Evolutionary conservation across 2,329 filamentous ascomycete genomes (phyloP).

Genomic region (Cadophora gregata): DNA sequence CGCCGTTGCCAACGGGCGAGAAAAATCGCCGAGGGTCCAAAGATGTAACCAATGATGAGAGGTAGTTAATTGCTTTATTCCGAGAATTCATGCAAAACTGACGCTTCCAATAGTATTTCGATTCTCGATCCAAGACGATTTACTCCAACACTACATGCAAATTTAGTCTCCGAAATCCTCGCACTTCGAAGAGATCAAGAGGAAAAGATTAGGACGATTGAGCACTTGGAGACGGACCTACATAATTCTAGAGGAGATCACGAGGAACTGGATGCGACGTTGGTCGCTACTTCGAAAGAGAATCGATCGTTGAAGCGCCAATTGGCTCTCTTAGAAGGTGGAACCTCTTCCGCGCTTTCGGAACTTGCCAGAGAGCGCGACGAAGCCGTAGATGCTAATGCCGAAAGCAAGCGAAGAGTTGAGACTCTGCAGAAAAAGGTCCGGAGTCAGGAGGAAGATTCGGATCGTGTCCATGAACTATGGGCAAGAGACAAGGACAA

Average conservation of each 20-base stretch:
- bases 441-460: conserved; percentile 82
- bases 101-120: conserved; percentile 49
- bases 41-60: conserved; percentile 70
- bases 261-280: conserved; percentile 68
- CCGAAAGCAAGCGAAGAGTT: conserved; percentile 77
- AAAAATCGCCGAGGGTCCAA: conserved; percentile 57
- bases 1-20: conserved; percentile 56
- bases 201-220: conserved; percentile 85
- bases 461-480: conserved; percentile 75
- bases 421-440: conserved; percentile 80
- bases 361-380: conserved; percentile 87
- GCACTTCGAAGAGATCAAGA: conserved; percentile 87
- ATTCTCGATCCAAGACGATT: conserved; percentile 90
- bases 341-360: conserved; percentile 82
- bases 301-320: conserved; percentile 82
- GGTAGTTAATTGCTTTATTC: conserved; percentile 51
- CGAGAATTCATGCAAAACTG: conserved; percentile 20
- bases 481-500: conserved; percentile 85
- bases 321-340: conserved; percentile 84
- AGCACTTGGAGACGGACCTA: conserved; percentile 78
- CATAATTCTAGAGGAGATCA: conserved; percentile 76
- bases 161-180: conserved; percentile 92
- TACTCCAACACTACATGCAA: conserved; percentile 93
- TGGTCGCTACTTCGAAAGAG: conserved; percentile 74
- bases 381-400: conserved; percentile 73